Evolutionary conservation across 2,329 filamentous ascomycete species (phyloP).

Genomic region (Aspergillus ruber): DNA sequence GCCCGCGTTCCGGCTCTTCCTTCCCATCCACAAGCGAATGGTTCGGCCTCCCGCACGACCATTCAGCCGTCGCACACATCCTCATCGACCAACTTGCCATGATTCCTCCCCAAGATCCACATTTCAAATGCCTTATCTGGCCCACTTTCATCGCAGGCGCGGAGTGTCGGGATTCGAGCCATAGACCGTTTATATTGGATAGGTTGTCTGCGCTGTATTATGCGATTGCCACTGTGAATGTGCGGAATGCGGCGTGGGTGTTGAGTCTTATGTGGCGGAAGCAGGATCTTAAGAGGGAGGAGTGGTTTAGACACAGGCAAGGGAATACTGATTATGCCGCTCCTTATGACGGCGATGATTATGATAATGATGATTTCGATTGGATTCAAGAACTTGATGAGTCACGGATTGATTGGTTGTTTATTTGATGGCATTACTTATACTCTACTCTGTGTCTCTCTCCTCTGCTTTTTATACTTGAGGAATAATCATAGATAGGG

Average conservation of each 20-base stretch:
- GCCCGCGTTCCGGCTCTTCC: constrained; percentile 15
- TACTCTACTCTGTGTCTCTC: not conserved
- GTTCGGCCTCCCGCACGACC: constrained; percentile 23
- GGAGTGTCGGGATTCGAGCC: constrained; percentile 28
- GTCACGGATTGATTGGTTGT: constrained; percentile 36
- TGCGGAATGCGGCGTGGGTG: constrained; percentile 36
- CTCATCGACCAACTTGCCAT: constrained; percentile 31
- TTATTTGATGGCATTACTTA: constrained; percentile 23
- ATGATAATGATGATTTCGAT: constrained; percentile 29
- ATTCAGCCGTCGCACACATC: constrained; percentile 22
- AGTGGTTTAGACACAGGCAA: not conserved
- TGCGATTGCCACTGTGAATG: constrained; percentile 31
- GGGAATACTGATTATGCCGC: not conserved
- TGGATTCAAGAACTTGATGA: constrained; percentile 37
- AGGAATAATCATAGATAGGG: too few species aligned
- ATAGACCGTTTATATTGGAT: constrained; percentile 28
- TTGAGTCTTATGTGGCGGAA: constrained; percentile 36
- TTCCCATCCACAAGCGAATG: constrained; percentile 14
- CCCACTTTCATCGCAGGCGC: constrained; percentile 40
- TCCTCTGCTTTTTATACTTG: not conserved
- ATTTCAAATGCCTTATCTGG: constrained; percentile 41
- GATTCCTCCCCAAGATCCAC: constrained; percentile 28
- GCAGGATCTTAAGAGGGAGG: constrained; percentile 23
- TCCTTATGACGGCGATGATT: constrained; percentile 1
- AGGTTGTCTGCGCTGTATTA: constrained; percentile 30